Evolutionary conservation across 495 filamentous ascomycete species (phyloP).

Genomic region (Penicillium pulvis): DNA sequence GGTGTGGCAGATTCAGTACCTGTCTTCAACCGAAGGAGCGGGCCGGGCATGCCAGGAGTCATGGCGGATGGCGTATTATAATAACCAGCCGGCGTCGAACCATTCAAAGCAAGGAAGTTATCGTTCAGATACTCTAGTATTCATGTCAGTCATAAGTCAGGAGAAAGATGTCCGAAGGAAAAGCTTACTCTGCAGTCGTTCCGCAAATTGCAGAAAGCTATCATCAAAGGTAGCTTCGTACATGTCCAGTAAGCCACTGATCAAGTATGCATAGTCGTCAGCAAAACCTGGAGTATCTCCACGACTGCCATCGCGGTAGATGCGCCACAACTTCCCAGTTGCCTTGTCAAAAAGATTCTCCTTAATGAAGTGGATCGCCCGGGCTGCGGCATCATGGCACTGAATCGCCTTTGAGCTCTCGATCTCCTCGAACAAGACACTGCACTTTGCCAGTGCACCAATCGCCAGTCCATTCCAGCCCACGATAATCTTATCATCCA

Average conservation of each 20-base stretch:
- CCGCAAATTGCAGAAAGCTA: constrained; percentile 77
- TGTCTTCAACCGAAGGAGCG: constrained; percentile 86
- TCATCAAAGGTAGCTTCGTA: constrained; percentile 88
- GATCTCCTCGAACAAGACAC: constrained; percentile 62
- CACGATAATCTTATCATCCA: constrained; percentile 91
- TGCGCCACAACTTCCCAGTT: constrained; percentile 66
- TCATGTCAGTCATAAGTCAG: constrained; percentile 16
- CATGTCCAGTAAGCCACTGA: constrained; percentile 79
- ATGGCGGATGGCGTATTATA: constrained; percentile 73
- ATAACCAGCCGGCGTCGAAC: constrained; percentile 64
- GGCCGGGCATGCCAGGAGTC: constrained; percentile 69
- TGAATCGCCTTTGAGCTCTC: constrained; percentile 57
- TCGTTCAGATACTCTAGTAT: constrained; percentile 62
- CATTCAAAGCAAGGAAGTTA: constrained; percentile 63
- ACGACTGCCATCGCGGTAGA: constrained; percentile 69
- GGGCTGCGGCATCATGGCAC: constrained; percentile 65
- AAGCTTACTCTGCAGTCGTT: constrained; percentile 71
- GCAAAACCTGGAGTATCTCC: constrained; percentile 80
- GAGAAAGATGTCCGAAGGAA: background rate
- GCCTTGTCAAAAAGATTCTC: constrained; percentile 71
- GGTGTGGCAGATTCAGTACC: constrained; percentile 91
- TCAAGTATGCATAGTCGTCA: constrained; percentile 93
- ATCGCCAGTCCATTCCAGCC: constrained; percentile 92
- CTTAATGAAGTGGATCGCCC: constrained; percentile 75
- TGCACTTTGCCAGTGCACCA: constrained; percentile 73